Conservation (phyloP, 257 asterid genomes). For the Solanum corneliomulleri region DNA sequence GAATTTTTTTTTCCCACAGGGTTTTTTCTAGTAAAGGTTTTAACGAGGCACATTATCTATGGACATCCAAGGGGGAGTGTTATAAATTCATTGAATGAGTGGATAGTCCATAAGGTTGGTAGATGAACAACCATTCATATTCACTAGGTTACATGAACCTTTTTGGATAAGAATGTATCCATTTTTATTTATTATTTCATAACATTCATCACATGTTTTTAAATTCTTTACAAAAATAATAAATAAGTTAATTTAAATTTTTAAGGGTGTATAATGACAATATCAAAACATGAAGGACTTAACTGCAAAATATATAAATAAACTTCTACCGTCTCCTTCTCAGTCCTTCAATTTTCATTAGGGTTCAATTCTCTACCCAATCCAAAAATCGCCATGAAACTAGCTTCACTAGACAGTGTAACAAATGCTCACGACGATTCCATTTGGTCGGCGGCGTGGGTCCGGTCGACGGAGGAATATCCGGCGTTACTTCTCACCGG, state of each 20-base stretch:
- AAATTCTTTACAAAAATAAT: background rate
- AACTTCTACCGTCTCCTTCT: background rate
- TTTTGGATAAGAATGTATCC: too few relatives aligned
- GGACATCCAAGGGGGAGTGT: too few relatives aligned
- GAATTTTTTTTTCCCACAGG: too few relatives aligned
- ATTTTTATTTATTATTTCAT: too few relatives aligned
- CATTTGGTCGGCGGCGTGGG: conserved; percentile 94
- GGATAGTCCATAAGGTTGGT: too few relatives aligned
- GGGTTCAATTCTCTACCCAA: background rate
- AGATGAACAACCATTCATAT: too few relatives aligned
- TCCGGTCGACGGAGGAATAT: conserved; percentile 44
- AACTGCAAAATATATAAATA: background rate
- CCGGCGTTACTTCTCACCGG: conserved; percentile 73
- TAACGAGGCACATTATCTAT: too few relatives aligned
- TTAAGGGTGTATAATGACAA: background rate
- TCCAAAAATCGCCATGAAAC: conserved; percentile 36
- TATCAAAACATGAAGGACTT: background rate
- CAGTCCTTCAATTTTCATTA: background rate
- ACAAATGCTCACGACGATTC: conserved; percentile 87
- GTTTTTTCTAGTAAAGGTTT: too few relatives aligned
- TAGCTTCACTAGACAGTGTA: conserved; percentile 56
- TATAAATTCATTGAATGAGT: too few relatives aligned
- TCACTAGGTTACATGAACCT: too few relatives aligned
- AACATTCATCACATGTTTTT: background rate
- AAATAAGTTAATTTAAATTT: background rate